These are phyloP conservation scores for Wallacemonas sp. DNA, from an alignment of 208 protist species.

Conservation along the genomic window DNA sequence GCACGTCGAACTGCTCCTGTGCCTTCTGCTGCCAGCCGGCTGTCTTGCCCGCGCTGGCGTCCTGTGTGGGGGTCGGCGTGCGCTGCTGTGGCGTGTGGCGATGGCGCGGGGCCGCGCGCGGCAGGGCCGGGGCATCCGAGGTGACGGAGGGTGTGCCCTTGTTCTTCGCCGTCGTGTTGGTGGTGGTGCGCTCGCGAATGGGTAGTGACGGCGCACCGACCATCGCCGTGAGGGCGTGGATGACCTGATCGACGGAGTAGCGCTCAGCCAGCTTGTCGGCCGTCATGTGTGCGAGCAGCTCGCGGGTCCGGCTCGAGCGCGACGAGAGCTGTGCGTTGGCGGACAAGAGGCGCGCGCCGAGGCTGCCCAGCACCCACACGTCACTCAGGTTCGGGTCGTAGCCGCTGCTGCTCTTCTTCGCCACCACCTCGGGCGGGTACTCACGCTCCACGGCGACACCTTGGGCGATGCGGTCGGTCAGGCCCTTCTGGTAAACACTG, in stretches of 20 bases:
- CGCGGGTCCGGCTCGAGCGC: conserved; percentile 40
- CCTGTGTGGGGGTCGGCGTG: neutral
- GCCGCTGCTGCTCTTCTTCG: conserved; percentile 4
- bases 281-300: conserved; percentile 64
- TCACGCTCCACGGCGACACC: conserved; percentile 53
- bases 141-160: neutral
- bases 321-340: conserved; percentile 33
- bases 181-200: conserved; percentile 19
- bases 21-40: conserved; percentile 45
- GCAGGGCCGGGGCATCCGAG: conserved; percentile 1
- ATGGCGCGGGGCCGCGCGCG: neutral
- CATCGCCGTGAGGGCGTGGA: conserved; percentile 30
- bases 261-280: conserved; percentile 33
- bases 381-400: conserved; percentile 65
- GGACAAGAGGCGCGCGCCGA: conserved; percentile 52
- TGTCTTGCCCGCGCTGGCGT: conserved; percentile 7
- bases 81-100: conserved; percentile 16
- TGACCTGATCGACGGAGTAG: conserved; percentile 39
- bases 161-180: neutral
- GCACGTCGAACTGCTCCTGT: conserved; percentile 65
- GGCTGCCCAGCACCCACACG: conserved; percentile 73
- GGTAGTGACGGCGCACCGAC: conserved; percentile 26
- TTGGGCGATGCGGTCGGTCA: conserved; percentile 50
- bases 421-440: conserved; percentile 77
- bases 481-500: conserved; percentile 48